Evolutionary conservation across 1,284 basidiomycete species (phyloP), one percentile per base, ranked within the genome.

Genomic region (Cystobasidium pallidum): DNA sequence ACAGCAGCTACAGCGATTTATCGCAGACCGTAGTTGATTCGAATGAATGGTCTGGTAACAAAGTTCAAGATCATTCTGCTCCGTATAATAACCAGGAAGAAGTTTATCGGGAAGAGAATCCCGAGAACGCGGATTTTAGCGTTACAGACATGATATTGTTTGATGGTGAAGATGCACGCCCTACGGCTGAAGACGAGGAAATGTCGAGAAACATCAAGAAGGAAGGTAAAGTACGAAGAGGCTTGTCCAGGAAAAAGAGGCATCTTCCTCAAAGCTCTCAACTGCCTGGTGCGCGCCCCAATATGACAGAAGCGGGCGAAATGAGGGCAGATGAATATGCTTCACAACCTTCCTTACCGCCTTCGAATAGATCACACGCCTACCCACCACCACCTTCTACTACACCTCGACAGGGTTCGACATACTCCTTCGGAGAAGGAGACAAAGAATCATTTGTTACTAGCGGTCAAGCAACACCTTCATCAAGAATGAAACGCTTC

Each of bases 151-250:
- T 87, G 62, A 84, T 86, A 0, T 81, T 89, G 76, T 93, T 90
- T 76, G 90, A 91, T 74, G 90, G 89, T 30, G 82, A 91, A 75
- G 85, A 90, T 74, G 88, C 91, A 76, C 82, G 85, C 32, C 83
- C 83, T 2, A 80, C 87, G 4, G 15, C 15, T n/a, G 88, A 86
- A 21, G 90, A 93, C 78, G 82, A 82, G 24, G 82, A 83, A 75
- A 83, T 94, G 45, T 89, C 86, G 70, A 81, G 83, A 54, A 82
- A 82, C 45, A 83, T 94, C 41, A 85, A 85, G 77, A 86, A 87
- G 75, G 87, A 89, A 78, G 91, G 91, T 15, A 87, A 86, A 78
- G 75, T 87, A n/a, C 84, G 88, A 0, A 84, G 91, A 19, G 85
- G 86, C 8, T 81, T 82, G 62, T 86, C 85, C 19, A 81, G 86